Base-by-base conservation (phyloP, 2,329 filamentous ascomycete genomes). In the Stagonosporopsis vannaccii region DNA sequence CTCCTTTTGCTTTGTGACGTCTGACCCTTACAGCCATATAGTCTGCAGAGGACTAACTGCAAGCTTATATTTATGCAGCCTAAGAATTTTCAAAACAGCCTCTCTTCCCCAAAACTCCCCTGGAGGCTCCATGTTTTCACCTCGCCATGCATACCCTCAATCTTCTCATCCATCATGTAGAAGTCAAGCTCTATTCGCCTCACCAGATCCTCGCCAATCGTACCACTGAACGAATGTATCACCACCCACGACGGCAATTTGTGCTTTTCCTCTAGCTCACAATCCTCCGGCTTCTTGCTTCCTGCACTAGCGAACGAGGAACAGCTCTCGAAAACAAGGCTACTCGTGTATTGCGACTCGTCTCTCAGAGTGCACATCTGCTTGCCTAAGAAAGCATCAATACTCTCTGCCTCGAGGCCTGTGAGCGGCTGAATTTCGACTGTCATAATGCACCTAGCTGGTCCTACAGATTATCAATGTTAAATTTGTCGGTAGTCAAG, bases 111-210 rank as follows among this genome's bases (percentile, higher is more conserved):
- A n/a, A 36, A 36, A n/a, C 33, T 7, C 3, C 12, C 7, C 17
- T n/a, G 17, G 12, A 36, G 33, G 33, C 33, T 36, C 33, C 33
- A 36, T 15, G 2, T 6, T 36, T 19, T 36, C 12, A 36, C 33
- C 33, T 36, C 33, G 7, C 13, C 33, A 2, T 36, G 33, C 12
- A 19, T 7, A 7, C 7, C 7, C 17, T 15, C 50, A 13, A 63
- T 57, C 11, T 50, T 59, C 39, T 57, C 50, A 37, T 63, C n/a
- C 6, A 58, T 50, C n/a, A 56, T 42, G 36, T 54, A 56, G 11
- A 41, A n/a, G 19, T 58, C 56, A 11, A 42, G 47, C 28, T 41
- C 48, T 11, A 65, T 44, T 2, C 25, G 53, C 4, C 50, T 28
- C 30, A 43, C 45, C 2, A 59, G 46, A 19, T 61, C 58, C 5